Evolutionary conservation across 768 basidiomycete genomes (phyloP).

Genomic region (Daedaleopsis nitida): DNA sequence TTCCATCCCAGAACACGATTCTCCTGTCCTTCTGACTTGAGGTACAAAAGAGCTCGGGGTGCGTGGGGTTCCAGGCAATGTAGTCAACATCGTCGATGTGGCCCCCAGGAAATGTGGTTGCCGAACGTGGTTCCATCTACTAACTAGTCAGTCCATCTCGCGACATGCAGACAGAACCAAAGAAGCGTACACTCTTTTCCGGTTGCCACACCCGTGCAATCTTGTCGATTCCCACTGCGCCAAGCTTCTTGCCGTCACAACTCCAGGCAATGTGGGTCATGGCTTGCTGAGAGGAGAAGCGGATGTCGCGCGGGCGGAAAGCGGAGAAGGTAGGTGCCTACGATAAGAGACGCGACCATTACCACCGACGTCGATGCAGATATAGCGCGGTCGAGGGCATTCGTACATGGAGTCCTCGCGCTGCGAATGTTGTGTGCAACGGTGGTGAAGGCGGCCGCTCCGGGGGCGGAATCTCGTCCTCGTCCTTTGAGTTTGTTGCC

Average conservation of each 20-base stretch:
- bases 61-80: slow-evolving; percentile 82
- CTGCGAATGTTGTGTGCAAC: slow-evolving; percentile 67
- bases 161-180: background rate
- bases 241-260: slow-evolving; percentile 80
- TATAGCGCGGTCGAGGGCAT: slow-evolving; percentile 2
- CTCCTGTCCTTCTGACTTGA: slow-evolving; percentile 75
- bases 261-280: slow-evolving; percentile 85
- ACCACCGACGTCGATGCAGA: slow-evolving; percentile 13
- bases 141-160: background rate
- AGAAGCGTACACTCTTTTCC: slow-evolving; percentile 61
- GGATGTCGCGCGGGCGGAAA: slow-evolving; percentile 75
- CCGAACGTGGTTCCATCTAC: slow-evolving; percentile 73
- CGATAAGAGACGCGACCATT: slow-evolving; percentile 11
- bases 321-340: slow-evolving; percentile 81
- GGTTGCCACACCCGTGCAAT: slow-evolving; percentile 75
- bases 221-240: slow-evolving; percentile 83
- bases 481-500: slow-evolving; percentile 7
- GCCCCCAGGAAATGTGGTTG: slow-evolving; percentile 65
- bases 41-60: slow-evolving; percentile 81
- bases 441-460: slow-evolving; percentile 69
- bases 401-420: slow-evolving; percentile 75
- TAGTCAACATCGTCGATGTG: slow-evolving; percentile 83
- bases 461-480: slow-evolving; percentile 34
- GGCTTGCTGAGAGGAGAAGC: slow-evolving; percentile 59
- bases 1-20: slow-evolving; percentile 83